Evolutionary conservation across 129 eudicot genomes (phyloP), one percentile per base, ranked within the genome.

Genomic region (Cynara cardunculus): DNA sequence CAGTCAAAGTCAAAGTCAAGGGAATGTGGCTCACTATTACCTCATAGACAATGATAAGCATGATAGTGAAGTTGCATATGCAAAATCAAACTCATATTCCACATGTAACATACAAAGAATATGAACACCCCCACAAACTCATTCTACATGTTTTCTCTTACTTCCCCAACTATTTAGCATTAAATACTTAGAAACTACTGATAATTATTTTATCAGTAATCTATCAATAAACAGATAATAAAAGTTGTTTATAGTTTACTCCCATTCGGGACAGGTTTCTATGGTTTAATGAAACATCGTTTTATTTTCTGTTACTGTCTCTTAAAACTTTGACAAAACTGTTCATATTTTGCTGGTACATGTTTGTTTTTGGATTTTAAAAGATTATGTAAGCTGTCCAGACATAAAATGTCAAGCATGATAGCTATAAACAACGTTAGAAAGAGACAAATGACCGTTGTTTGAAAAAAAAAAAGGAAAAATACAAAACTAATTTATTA

Each of bases 101-200:
- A 78, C 86, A 77, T 77, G 86, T 64, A 77, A 77, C 82, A 83
- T 73, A 71, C 78, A 39, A 83, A 61, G 77, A 77, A 28, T 69
- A 83, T 83, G 86, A 75, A 71, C 74, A 71, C 46, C 64, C 74
- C 68, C 78, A 61, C 41, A 83, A 83, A 62, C 70, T 71, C 74
- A 62, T 72, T 77, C 82, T 70, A 21, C 78, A 77, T 77, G 86
- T 65, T 61, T 32, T 61, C 32, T 37, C n/a, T 70, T 62, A 77
- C 82, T 34, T 77, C 37, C 75, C 75, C 30, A 32, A 35, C 56
- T 53, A 53, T 18, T 18, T 56, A 19, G 27, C 30, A 32, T 71
- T 71, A 16, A 19, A 35, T 32, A 19, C 11, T 27, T 11, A n/a
- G 11, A 26, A 68, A 19, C 82, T 41, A 69, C 3, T 27, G 31